Percentiles rank a stretch among this genome's conserved stretches.
Conservation (phyloP, 75 land plant genomes). For the Pinus albicaulis region DNA sequence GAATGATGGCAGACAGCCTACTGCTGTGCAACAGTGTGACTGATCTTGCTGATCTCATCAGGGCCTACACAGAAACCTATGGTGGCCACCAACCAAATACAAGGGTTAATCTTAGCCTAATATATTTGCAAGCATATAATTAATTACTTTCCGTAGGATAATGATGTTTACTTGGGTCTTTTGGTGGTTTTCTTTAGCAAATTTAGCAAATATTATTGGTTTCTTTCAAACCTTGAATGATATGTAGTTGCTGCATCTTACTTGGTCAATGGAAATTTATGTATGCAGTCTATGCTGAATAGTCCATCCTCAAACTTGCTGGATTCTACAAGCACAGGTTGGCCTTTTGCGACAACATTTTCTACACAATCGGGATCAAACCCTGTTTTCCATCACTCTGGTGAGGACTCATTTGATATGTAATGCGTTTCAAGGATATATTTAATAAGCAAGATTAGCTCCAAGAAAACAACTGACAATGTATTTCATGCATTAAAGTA, state of each 20-base stretch:
- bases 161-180: too few species aligned
- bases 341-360: constrained; percentile 40
- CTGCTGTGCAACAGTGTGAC: too few species aligned
- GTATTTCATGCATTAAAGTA: constrained; percentile 8
- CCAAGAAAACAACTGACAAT: constrained; percentile 1
- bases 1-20: too few species aligned
- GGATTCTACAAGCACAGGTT: constrained; percentile 36
- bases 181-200: background rate
- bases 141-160: too few species aligned
- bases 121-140: too few species aligned
- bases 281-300: constrained; percentile 49
- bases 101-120: too few species aligned
- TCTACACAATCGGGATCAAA: constrained; percentile 37
- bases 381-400: constrained; percentile 47
- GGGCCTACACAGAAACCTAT: too few species aligned
- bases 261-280: background rate
- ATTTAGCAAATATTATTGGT: too few species aligned
- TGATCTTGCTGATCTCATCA: too few species aligned
- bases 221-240: background rate
- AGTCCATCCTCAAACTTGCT: constrained; percentile 37
- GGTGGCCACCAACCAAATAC: too few species aligned
- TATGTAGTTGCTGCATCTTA: constrained; percentile 2
- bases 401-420: constrained; percentile 8
- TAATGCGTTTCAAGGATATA: background rate
- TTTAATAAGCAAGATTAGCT: background rate